Base-by-base conservation (phyloP, 352 stramenopile genomes). In the Halophytophthora batemanensis region DNA sequence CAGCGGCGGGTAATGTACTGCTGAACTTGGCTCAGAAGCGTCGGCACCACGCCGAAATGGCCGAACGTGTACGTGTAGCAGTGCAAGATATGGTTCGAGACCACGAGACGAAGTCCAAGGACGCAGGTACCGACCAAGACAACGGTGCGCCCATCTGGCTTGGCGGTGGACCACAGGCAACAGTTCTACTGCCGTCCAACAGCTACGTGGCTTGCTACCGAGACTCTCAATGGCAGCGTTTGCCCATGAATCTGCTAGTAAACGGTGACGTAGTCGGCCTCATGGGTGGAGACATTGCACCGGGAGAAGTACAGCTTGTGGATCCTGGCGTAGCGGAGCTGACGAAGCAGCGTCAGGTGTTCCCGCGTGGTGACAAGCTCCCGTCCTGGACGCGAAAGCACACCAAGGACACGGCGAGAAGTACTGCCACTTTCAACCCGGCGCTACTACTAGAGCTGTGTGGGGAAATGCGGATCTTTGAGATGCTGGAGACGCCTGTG, bases 381-480 rank as follows among this genome's bases (percentile, higher is more conserved):
- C 82, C 80, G 13, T 64, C 73, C 6, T 83, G 69, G 69, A 76
- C 59, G 7, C 66, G 48, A 13, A 61, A 51, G 44, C 63, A 75
- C 28, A 50, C 59, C 6, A 66, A 66, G n/a, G 82, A 91, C 14
- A 80, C 68, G 17, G 46, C 74, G 21, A 67, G 84, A 13, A 82
- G 61, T 51, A 90, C 87, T 6, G 81, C 76, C 6, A 94, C 84
- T 31, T 94, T 94, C 56, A 70, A 92, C 39, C 69, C 82, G 7
- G 59, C 78, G 15, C 53, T 91, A 38, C 38, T 95, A 31, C 56
- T 95, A n/a, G 68, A 82, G 38, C 66, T 95, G 17, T 95, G 84
- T 40, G 84, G 84, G 6, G 82, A 92, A 50, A 95, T 95, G 80
- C 77, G 83, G 14, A 69, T 95, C n/a, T 93, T 90, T 39, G 67